A percentile compares a stretch with the other conserved stretches of the same genome.
Conservation (phyloP, 176 grass and related monocot species). For the Triticum timopheevii region DNA sequence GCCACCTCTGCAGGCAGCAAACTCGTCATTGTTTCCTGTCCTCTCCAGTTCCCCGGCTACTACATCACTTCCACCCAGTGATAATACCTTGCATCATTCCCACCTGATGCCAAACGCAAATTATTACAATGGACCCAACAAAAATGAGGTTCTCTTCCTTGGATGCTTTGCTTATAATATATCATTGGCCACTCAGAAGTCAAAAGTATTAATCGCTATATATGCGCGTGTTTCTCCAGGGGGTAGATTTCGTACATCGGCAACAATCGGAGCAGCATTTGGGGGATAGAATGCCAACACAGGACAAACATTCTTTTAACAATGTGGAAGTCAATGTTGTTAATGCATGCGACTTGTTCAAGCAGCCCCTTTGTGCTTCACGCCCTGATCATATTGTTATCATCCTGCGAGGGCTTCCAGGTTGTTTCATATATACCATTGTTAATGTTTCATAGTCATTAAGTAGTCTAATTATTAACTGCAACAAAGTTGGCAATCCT, state of each 20-base stretch:
- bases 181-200: constrained; percentile 17
- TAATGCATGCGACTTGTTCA: constrained; percentile 76
- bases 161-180: neutral
- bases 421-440: constrained; percentile 37
- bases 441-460: constrained; percentile 15
- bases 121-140: constrained; percentile 27
- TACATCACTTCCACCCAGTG: constrained; percentile 20
- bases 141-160: constrained; percentile 37
- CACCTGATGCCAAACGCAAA: constrained; percentile 31
- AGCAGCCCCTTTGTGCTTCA: constrained; percentile 64
- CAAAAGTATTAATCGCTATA: constrained; percentile 23
- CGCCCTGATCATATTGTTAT: constrained; percentile 96
- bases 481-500: neutral
- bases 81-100: constrained; percentile 35
- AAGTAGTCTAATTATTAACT: neutral
- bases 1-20: constrained; percentile 24
- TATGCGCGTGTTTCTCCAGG: constrained; percentile 36
- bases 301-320: constrained; percentile 25
- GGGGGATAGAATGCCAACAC: constrained; percentile 30
- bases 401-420: constrained; percentile 94
- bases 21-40: constrained; percentile 66
- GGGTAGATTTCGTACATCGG: constrained; percentile 37
- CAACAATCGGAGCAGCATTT: constrained; percentile 37
- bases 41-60: constrained; percentile 29
- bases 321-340: constrained; percentile 52